Evolutionary conservation across 192 early-diverging fungal species (phyloP), one percentile per base, ranked within the genome.

Genomic region (Polychytrium aggregatum): DNA sequence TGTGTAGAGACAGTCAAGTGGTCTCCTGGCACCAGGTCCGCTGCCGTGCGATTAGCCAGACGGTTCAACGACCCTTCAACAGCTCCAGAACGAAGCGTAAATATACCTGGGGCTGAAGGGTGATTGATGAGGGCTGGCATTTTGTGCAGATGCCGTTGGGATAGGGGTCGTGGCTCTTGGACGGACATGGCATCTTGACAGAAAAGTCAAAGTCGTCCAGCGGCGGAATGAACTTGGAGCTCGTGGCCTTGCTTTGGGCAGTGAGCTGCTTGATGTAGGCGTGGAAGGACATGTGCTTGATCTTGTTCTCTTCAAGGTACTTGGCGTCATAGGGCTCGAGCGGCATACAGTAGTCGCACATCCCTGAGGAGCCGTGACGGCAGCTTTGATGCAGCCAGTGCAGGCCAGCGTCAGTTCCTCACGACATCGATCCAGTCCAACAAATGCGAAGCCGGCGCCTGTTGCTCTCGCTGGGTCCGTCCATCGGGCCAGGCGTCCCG

Each of bases 271-370:
- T 79, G 28, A 98, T 59, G 59, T 92, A 88, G 4, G 88, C 75
- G 48, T 97, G 90, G 53, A 92, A 97, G 16, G 90, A 90, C 85
- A 97, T 84, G 60, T 95, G 93, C 62, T 98, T 98, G 54, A 98
- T 95, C 56, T 82, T 82, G 56, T 96, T 82, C 54, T 86, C 68
- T 28, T 85, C 86, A 37, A 97, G 56, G 50, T 92, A 96, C n/a
- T 59, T 75, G 1, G 72, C 37, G 54, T 98, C 93, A 52, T 78
- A 98, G 14, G 95, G 95, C 73, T 95, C 82, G 35, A 92, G 60
- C 13, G 90, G 90, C 76, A 86, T 78, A 54, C 90, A 92, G 55
- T 92, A 90, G 55, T 92, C 87, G 57, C 90, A 92, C 90, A 92
- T 92, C 26, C 86, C 90, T 29, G 82, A 68, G 10, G 51, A 41